phyloP scores from a whole-genome alignment of 192 early-diverging fungal species.

The Backusella australiensis region DNA sequence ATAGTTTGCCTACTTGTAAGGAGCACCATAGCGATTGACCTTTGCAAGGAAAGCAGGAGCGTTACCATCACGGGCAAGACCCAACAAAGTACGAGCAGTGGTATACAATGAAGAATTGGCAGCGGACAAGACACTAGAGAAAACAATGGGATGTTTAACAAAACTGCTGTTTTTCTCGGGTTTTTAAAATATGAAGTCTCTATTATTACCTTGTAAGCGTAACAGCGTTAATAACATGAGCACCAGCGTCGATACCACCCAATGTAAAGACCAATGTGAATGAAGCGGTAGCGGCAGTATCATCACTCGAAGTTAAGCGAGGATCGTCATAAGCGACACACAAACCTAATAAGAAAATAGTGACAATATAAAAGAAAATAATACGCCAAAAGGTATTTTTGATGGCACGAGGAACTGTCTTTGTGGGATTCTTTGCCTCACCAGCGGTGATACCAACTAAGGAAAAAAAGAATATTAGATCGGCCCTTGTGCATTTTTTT shows the following conservation, averaged over 20 bases:
- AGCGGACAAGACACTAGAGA: conserved; percentile 55
- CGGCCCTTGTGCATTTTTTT: neutral
- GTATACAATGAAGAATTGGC: conserved; percentile 84
- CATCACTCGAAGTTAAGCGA: conserved; percentile 40
- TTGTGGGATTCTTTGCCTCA: conserved; percentile 83
- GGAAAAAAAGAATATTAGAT: neutral
- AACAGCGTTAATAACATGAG: conserved; percentile 64
- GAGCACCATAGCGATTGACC: conserved; percentile 57
- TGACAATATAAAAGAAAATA: conserved; percentile 73
- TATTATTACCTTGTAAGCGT: conserved; percentile 45
- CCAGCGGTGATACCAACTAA: conserved; percentile 83
- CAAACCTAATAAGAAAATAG: conserved; percentile 79
- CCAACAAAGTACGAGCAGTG: conserved; percentile 71
- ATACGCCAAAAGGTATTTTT: conserved; percentile 83
- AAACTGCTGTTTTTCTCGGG: neutral
- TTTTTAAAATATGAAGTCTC: neutral
- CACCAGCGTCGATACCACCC: conserved; percentile 57
- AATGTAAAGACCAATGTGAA: conserved; percentile 62
- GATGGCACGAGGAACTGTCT: conserved; percentile 69
- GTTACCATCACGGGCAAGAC: conserved; percentile 68
- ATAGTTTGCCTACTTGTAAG: conserved; percentile 31
- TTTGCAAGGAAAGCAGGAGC: conserved; percentile 61
- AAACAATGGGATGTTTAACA: neutral
- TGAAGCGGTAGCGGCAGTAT: conserved; percentile 52
- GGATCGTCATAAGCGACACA: conserved; percentile 63